Conservation (phyloP, 176 grass and related monocot species). For the Ananas comosus region DNA sequence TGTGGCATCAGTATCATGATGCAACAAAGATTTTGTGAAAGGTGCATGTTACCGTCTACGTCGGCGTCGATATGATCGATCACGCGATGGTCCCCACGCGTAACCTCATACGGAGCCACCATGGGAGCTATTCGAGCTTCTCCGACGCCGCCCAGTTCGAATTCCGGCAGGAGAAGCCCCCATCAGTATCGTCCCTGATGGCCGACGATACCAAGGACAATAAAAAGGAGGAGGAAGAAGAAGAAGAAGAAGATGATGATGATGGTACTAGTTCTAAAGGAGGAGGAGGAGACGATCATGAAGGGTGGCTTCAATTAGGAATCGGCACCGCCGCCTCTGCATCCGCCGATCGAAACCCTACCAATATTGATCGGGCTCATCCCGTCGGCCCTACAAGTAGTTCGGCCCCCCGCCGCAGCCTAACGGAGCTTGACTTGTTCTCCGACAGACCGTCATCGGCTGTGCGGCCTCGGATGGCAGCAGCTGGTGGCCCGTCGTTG, state of each 20-base stretch:
- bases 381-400: no score
- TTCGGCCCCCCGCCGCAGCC: neutral
- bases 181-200: constrained; percentile 28
- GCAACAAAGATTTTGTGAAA: neutral
- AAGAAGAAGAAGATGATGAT: constrained; percentile 13
- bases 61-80: neutral
- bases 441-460: neutral
- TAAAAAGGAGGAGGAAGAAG: constrained; percentile 9
- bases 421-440: neutral
- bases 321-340: constrained; percentile 22
- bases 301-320: constrained; percentile 69
- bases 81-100: constrained; percentile 60
- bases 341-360: no score
- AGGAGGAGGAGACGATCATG: constrained; percentile 14
- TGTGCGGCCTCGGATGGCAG: neutral
- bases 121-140: constrained; percentile 19
- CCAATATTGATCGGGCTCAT: no score
- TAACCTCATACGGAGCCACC: constrained; percentile 24
- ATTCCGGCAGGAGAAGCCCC: neutral
- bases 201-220: constrained; percentile 21
- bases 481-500: neutral
- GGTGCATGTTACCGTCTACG: neutral
- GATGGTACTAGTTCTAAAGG: constrained; percentile 10
- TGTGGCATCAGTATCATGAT: neutral
- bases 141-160: constrained; percentile 24